Conservation (phyloP, 2,329 filamentous ascomycete species). For the Alternaria brassicae region DNA sequence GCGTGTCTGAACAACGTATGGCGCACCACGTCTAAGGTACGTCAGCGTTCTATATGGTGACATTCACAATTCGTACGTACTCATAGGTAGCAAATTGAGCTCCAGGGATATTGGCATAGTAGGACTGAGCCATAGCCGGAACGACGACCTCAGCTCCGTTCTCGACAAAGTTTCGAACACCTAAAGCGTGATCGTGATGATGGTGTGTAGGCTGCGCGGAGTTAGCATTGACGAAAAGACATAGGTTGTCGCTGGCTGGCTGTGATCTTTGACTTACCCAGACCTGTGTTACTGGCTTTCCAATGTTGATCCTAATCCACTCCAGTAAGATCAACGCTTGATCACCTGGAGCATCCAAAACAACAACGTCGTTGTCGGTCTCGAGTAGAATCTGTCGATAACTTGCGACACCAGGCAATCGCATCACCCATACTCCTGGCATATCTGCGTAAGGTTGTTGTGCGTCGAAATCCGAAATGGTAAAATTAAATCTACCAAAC, state of each 20-base stretch:
- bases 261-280: slow-evolving; percentile 1
- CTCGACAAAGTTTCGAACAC: neutral
- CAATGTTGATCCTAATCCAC: neutral
- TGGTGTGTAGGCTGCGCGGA: neutral
- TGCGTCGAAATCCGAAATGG: neutral
- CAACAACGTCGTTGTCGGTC: neutral
- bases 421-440: neutral
- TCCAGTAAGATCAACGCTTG: neutral
- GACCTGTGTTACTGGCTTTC: slow-evolving; percentile 1
- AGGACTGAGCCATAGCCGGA: neutral
- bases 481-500: neutral
- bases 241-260: neutral
- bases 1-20: neutral
- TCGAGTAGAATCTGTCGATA: slow-evolving; percentile 4
- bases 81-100: neutral
- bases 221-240: neutral
- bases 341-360: neutral
- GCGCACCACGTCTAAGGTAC: neutral
- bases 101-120: neutral
- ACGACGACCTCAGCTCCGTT: neutral
- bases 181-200: slow-evolving; percentile 3
- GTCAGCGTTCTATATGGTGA: neutral
- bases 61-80: neutral
- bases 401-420: neutral
- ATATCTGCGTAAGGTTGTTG: neutral